Base-by-base conservation (phyloP, 352 stramenopile genomes). In the Pseudoperonospora humuli region DNA sequence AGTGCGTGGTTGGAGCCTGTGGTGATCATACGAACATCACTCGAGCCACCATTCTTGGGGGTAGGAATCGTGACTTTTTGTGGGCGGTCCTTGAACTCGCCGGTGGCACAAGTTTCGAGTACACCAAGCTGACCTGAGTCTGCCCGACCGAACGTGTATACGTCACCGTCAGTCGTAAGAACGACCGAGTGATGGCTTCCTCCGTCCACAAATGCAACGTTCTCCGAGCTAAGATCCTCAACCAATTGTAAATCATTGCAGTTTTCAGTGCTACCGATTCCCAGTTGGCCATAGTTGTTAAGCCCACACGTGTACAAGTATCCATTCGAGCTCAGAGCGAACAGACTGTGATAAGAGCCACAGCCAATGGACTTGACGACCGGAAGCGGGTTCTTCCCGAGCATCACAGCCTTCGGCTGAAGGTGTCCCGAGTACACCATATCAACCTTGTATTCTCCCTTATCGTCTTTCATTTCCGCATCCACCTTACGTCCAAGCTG, bases 211-310 rank as follows among this genome's bases (percentile, higher is more conserved):
- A 48, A 43, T 20, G 67, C 63, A 10, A 88, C 48, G 34, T 87
- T 90, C 53, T 76, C 66, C 55, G 56, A 42, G 37, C 64, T 74
- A 1, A 91, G 50, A 39, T 79, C 64, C 14, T 87, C 75, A n/a
- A 91, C 79, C 32, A 91, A 72, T 50, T 86, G 71, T 29, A 86
- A 48, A 39, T 76, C 67, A 3, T 43, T 50, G 45, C 64, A 75
- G 56, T 91, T 91, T 20, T 75, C 72, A 21, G 70, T 85, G 61
- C 86, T 82, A 13, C 93, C 92, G 32, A 96, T 66, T n/a, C 96
- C 96, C 15, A 99, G 54, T 60, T 99, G 96, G 7, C 95, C 96
- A 65, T 98, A 98, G 44, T 97, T 95, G 75, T 98, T 98, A 4
- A 98, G 72, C 4, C 96, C 96, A 39, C 72, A 89, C 5, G 79